Evolutionary conservation across 441 rosid genomes (phyloP).

Genomic region (Eruca vesicaria): DNA sequence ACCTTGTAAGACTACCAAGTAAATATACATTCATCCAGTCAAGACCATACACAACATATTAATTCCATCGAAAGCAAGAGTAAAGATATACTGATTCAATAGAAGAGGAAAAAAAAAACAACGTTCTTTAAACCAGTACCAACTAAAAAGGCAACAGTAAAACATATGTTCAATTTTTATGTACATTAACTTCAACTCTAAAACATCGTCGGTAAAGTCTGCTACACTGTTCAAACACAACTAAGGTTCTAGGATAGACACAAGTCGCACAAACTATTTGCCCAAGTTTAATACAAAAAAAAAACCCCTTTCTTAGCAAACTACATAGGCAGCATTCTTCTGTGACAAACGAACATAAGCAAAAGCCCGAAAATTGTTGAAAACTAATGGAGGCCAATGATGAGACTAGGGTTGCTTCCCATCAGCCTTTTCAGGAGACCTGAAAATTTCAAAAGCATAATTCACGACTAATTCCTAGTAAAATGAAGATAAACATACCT

Average conservation of each 20-base stretch:
- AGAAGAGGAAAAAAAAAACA: slow-evolving; percentile 34
- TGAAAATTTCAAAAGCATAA: slow-evolving; percentile 59
- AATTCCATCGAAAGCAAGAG: slow-evolving; percentile 35
- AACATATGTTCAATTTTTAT: slow-evolving; percentile 33
- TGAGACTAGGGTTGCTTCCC: slow-evolving; percentile 89
- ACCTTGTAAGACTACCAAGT: slow-evolving; percentile 36
- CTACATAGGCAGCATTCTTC: slow-evolving; percentile 65
- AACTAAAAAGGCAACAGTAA: slow-evolving; percentile 40
- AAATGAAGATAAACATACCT: slow-evolving; percentile 62
- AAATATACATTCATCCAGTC: slow-evolving; percentile 36
- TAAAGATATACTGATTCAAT: slow-evolving; percentile 23
- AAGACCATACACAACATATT: slow-evolving; percentile 29
- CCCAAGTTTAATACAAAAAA: slow-evolving; percentile 48
- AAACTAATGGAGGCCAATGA: slow-evolving; percentile 74
- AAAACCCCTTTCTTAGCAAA: slow-evolving; percentile 48
- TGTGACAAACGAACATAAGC: slow-evolving; percentile 54
- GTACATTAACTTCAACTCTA: slow-evolving; percentile 58
- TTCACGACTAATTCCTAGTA: slow-evolving; percentile 43
- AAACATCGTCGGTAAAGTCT: slow-evolving; percentile 46
- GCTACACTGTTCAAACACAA: slow-evolving; percentile 53
- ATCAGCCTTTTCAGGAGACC: slow-evolving; percentile 91
- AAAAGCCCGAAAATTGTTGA: slow-evolving; percentile 73
- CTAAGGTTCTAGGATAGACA: slow-evolving; percentile 52
- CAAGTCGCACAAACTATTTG: slow-evolving; percentile 52
- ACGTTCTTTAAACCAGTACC: slow-evolving; percentile 44